Evolutionary conservation across 1,139 yeast species (phyloP).

Genomic region (Scheffersomyces illinoinensis): DNA sequence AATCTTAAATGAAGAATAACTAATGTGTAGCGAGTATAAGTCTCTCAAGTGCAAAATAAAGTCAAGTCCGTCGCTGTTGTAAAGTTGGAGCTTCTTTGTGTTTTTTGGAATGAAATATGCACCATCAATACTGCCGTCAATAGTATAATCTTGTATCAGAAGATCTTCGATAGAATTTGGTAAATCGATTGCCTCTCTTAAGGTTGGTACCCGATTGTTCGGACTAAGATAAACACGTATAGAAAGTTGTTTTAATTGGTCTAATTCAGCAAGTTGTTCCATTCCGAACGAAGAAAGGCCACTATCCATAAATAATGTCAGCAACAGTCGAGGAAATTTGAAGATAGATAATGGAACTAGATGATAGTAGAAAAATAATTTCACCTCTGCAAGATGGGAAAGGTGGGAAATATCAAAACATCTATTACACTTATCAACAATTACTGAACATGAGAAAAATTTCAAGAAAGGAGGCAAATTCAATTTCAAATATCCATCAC

Average conservation of each 20-base stretch:
- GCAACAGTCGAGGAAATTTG: not conserved
- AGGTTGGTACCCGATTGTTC: not conserved
- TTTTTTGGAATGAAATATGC: not conserved
- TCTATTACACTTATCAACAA: not conserved
- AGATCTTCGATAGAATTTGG: not conserved
- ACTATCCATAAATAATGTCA: not conserved
- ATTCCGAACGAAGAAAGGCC: not conserved
- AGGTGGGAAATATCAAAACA: not conserved
- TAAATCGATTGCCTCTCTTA: not conserved
- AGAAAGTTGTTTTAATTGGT: not conserved
- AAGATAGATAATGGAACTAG: not conserved
- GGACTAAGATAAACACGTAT: not conserved
- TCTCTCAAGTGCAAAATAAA: not conserved
- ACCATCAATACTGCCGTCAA: not conserved
- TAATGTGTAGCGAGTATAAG: not conserved
- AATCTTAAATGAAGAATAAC: not conserved
- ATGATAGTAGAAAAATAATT: not conserved
- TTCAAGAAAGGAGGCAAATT: not conserved
- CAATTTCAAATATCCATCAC: not conserved
- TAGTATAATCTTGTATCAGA: not conserved
- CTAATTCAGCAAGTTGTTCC: not conserved
- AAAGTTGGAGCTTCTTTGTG: not conserved
- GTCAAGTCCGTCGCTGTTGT: not conserved
- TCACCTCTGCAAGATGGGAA: not conserved
- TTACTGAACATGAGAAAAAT: not conserved